Base-by-base conservation (phyloP, 2,329 filamentous ascomycete species). In the Herpomyces periplanetae region DNA sequence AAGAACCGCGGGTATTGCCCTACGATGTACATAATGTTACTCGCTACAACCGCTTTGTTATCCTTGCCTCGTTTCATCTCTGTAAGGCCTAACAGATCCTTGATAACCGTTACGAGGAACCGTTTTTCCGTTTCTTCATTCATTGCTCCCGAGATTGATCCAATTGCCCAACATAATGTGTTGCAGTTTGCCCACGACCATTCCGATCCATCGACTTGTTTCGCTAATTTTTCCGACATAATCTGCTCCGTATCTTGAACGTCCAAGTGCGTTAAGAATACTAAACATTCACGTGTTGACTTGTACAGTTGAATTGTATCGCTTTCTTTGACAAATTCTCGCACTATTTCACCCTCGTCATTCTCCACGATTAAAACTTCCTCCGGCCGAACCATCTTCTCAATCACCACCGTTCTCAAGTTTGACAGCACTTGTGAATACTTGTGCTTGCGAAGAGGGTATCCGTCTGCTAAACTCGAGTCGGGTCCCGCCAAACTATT, bases 101-200 rank as follows among this genome's bases (percentile, higher is more conserved):
- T 96, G 31, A 96, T 96, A 21, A 96, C 84, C 1, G 80, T 96
- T 19, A 96, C 80, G 16, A 96, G 45, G 47, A 96, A 96, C 5
- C 80, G 57, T 47, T 96, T 96, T 41, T 96, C 80, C 0, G 80
- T 96, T 39, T 96, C 80, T 35, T 96, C 80, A 34, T 88, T 96
- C 80, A 96, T 96, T 20, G 80, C 80, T 22, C 87, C 56, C 1
- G 84, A 96, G 29, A 96, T 96, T 5, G 80, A 96, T 15, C 80
- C 80, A 30, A 96, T 96, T 12, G 80, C 80, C 80, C 80, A 96
- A 48, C 80, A 96, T 18, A 96, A 56, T 4, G 85, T 88, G 42
- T 96, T 96, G 56, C 80, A 96, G 44, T 96, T 96, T 26, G 73
- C 68, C 80, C 80, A 96, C 4, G 84, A 96, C 80, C 80, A 96